These are phyloP conservation scores for Leccinum disarticulatum DNA, from an alignment of 768 basidiomycete genomes.

Conservation along the genomic window DNA sequence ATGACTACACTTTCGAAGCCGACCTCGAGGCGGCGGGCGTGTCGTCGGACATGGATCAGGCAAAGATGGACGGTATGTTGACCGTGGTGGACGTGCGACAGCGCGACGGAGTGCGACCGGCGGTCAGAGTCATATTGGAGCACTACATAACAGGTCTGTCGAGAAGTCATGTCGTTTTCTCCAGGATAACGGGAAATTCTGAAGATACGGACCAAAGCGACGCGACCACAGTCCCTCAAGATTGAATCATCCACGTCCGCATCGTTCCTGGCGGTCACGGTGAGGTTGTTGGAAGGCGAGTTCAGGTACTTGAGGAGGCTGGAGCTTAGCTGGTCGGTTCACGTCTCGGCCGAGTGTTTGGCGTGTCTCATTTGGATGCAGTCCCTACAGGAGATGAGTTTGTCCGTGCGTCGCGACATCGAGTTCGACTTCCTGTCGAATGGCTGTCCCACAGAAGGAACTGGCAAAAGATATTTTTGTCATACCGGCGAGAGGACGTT, in stretches of 20 bases:
- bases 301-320: conserved; percentile 24
- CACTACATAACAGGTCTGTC: conserved; percentile 63
- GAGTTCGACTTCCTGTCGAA: conserved; percentile 11
- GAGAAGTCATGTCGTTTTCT: neutral
- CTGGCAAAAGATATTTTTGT: neutral
- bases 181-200: conserved; percentile 63
- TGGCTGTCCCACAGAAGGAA: conserved; percentile 4
- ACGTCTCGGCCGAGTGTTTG: conserved; percentile 24
- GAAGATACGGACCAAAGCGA: conserved; percentile 24
- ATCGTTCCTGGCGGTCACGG: conserved; percentile 10
- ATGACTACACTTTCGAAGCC: conserved; percentile 50
- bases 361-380: conserved; percentile 21
- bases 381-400: conserved; percentile 23
- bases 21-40: conserved; percentile 66
- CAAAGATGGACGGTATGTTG: conserved; percentile 52
- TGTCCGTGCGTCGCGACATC: conserved; percentile 23
- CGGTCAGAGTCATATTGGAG: conserved; percentile 63
- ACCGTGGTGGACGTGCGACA: conserved; percentile 20
- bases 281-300: conserved; percentile 17
- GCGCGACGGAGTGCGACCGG: conserved; percentile 41
- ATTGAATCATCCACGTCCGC: conserved; percentile 24
- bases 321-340: conserved; percentile 25
- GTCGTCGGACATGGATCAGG: conserved; percentile 65
- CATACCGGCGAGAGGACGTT: conserved; percentile 16
- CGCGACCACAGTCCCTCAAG: conserved; percentile 15